Percentiles rank a stretch among this genome's conserved stretches.
phyloP scores from a whole-genome alignment of 108 stramenopile species.

The Nitzschia sp. region DNA sequence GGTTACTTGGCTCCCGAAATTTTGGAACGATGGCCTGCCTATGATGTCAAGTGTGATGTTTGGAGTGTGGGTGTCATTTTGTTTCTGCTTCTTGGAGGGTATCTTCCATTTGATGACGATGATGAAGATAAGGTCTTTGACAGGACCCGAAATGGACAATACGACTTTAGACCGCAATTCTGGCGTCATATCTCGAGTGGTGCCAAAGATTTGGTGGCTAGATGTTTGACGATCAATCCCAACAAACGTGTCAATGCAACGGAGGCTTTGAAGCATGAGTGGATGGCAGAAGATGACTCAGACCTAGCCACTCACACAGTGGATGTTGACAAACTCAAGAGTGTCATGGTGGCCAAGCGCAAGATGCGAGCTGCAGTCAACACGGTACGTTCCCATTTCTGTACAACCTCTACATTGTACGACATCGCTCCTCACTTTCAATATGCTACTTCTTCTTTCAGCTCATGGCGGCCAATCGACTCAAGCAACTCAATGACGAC shows the following conservation, averaged over 20 bases:
- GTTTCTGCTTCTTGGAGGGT: conserved; percentile 94
- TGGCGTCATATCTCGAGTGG: conserved; percentile 76
- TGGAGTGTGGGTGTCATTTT: conserved; percentile 96
- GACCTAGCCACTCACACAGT: conserved; percentile 27
- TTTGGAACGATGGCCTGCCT: conserved; percentile 78
- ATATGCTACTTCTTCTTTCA: conserved; percentile 14
- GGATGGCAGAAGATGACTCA: conserved; percentile 39
- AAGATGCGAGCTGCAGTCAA: conserved; percentile 55
- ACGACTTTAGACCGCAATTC: conserved; percentile 52
- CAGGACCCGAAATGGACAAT: conserved; percentile 46
- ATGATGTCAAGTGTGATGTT: conserved; percentile 92
- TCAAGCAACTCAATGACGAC: conserved; percentile 43
- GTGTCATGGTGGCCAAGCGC: conserved; percentile 28
- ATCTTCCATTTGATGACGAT: conserved; percentile 81
- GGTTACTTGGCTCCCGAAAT: conserved; percentile 98
- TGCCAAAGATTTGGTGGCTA: conserved; percentile 64
- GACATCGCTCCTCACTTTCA: neutral
- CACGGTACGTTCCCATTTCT: conserved; percentile 27
- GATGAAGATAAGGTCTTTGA: conserved; percentile 64
- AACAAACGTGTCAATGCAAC: conserved; percentile 42
- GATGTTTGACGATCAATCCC: conserved; percentile 51
- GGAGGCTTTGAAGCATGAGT: conserved; percentile 45
- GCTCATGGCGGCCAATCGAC: conserved; percentile 43
- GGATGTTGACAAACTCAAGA: conserved; percentile 29
- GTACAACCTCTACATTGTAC: too few relatives aligned